Conservation (phyloP, 225 moss, liverwort and hornwort genomes). For the Pleurozium schreberi region DNA sequence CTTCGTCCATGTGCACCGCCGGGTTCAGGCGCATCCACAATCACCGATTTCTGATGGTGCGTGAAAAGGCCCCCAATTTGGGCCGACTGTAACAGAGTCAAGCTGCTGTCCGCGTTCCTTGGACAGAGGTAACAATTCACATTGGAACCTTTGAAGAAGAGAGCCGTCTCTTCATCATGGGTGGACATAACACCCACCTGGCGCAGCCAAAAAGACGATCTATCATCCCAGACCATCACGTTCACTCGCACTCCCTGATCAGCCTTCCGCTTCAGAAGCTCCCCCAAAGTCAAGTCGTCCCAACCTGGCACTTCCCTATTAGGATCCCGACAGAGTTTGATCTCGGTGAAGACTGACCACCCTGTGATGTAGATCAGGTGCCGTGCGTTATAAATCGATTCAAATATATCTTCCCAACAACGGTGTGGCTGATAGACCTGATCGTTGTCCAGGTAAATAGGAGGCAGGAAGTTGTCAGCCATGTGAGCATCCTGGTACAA, state of each 20-base stretch:
- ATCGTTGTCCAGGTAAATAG: conserved; percentile 49
- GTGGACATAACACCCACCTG: conserved; percentile 43
- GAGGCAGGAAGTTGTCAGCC: conserved; percentile 70
- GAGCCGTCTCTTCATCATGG: conserved; percentile 32
- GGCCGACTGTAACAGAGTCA: conserved; percentile 28
- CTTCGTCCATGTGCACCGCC: conserved; percentile 1
- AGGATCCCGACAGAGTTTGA: conserved; percentile 60
- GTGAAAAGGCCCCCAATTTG: conserved; percentile 43
- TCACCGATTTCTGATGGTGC: conserved; percentile 51
- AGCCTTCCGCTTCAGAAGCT: conserved; percentile 68
- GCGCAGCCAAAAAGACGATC: conserved; percentile 52
- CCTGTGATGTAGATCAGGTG: conserved; percentile 86
- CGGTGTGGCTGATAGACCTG: conserved; percentile 41
- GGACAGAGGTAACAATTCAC: conserved; percentile 49
- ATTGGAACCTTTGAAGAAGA: conserved; percentile 16
- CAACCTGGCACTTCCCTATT: conserved; percentile 53
- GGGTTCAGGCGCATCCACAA: conserved; percentile 30
- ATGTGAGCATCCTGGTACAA: conserved; percentile 88
- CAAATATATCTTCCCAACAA: conserved; percentile 82
- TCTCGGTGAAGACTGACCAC: conserved; percentile 85
- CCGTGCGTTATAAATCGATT: conserved; percentile 52
- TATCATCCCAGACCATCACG: conserved; percentile 87
- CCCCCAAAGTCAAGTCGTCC: conserved; percentile 59
- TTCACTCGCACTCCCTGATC: conserved; percentile 75
- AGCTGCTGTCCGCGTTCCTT: conserved; percentile 25